A percentile compares a stretch with the other conserved stretches of the same genome.
These are phyloP conservation scores for Pseudonitzschia delicatissima DNA, from an alignment of 108 stramenopile species.

Conservation along the genomic window DNA sequence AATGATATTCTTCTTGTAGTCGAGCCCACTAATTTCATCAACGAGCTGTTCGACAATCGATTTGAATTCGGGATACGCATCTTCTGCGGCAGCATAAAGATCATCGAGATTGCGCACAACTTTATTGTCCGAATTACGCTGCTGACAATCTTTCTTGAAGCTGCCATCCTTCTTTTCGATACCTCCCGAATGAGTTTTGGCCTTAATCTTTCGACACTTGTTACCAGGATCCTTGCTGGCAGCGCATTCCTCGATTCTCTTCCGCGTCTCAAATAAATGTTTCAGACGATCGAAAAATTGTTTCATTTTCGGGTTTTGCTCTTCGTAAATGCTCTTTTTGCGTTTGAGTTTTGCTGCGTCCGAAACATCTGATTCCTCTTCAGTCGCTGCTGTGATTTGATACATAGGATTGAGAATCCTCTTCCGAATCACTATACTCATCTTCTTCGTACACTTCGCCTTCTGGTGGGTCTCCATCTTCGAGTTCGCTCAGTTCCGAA, in stretches of 20 bases:
- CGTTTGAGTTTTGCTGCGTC: not conserved
- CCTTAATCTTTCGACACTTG: constrained; percentile 26
- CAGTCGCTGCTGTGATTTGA: not conserved
- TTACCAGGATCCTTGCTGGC: constrained; percentile 25
- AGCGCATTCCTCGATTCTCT: constrained; percentile 29
- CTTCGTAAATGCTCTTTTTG: constrained; percentile 7
- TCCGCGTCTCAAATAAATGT: constrained; percentile 32
- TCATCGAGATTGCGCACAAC: constrained; percentile 33
- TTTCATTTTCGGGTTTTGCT: constrained; percentile 24
- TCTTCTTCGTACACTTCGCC: not conserved
- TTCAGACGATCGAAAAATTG: constrained; percentile 37
- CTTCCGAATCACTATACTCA: constrained; percentile 2
- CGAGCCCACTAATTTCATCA: constrained; percentile 25
- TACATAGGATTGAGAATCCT: constrained; percentile 11
- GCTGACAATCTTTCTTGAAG: constrained; percentile 34
- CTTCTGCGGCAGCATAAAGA: constrained; percentile 28
- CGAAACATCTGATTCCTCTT: constrained; percentile 3
- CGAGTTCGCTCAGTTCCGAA: not conserved
- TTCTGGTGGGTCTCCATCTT: not conserved
- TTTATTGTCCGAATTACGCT: constrained; percentile 7
- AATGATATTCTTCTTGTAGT: not conserved
- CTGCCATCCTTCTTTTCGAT: constrained; percentile 12
- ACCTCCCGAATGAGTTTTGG: constrained; percentile 22
- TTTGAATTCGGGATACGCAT: constrained; percentile 17
- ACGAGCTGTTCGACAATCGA: constrained; percentile 12